Evolutionary conservation across 2,329 filamentous ascomycete genomes (phyloP), one percentile per base, ranked within the genome.

Genomic region (Penicillium sp.): DNA sequence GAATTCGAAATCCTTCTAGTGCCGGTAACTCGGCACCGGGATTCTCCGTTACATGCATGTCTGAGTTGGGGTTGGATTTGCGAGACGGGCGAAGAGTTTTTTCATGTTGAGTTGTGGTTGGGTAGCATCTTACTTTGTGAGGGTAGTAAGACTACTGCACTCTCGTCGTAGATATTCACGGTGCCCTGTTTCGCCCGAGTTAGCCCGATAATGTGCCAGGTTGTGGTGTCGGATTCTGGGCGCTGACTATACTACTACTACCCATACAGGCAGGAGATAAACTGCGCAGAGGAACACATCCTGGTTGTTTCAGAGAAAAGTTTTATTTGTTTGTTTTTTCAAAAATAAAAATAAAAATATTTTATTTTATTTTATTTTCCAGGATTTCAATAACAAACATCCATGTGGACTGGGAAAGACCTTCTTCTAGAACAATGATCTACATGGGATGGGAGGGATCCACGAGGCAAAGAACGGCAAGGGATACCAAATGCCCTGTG

Each of bases 1-100:
- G 37, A 37, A 23, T 47, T 61, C 59, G 56, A 50, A 59, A 61
- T 48, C 40, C 56, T 56, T 56, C 56, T 61, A 61, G 59, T 40
- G 51, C 55, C 54, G 58, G 52, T 33, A 51, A 48, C 16, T 34
- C 55, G 55, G 58, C 58, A 60, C 49, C 52, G 53, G 56, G 46
- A 55, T 59, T 54, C 48, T 55, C 56, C 56, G 53, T 43, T 26
- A 11, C 36, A 50, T 46, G 39, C 39, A 43, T 43, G 39, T 43
- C 23, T 43, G 39, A 43, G 23, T n/a, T n/a, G n/a, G n/a, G 13
- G 26, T 16, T 36, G 14, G 10, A 5, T 16, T 36, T 36, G 5
- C 29, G 29, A 33, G 7, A 14, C n/a, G 29, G 3, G 5, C 5
- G n/a, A 36, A 36, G 33, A 18, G 5, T 18, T 18, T 42, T 26